Evolutionary conservation across 805 yeast species (phyloP).

Genomic region (Clavispora carvajalis): DNA sequence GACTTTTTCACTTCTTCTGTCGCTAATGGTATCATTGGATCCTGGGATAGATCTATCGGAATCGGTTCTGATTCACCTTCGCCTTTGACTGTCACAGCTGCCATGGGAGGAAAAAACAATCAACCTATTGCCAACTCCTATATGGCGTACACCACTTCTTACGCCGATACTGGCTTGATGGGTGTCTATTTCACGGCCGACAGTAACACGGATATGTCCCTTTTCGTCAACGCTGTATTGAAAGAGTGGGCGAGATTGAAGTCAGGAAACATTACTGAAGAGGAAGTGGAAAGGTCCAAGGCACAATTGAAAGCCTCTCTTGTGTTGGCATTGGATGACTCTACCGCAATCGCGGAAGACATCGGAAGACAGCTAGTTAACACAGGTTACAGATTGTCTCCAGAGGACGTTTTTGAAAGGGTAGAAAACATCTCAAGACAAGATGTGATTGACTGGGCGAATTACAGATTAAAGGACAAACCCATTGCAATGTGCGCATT

Average conservation of each 20-base stretch:
- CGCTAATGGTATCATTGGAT: slow-evolving; percentile 94
- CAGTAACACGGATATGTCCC: slow-evolving; percentile 57
- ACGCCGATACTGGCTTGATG: slow-evolving; percentile 97
- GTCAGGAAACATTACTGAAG: slow-evolving; percentile 68
- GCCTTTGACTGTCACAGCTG: slow-evolving; percentile 66
- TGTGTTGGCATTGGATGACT: slow-evolving; percentile 83
- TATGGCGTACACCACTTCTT: slow-evolving; percentile 95
- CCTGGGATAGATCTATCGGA: slow-evolving; percentile 94
- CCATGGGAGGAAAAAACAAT: slow-evolving; percentile 51
- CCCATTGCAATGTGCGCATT: slow-evolving; percentile 89
- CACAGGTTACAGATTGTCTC: slow-evolving; percentile 73
- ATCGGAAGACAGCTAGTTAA: slow-evolving; percentile 96
- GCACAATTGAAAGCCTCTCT: slow-evolving; percentile 92
- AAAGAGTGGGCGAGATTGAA: slow-evolving; percentile 88
- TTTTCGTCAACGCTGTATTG: slow-evolving; percentile 67
- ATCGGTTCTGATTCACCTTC: slow-evolving; percentile 81
- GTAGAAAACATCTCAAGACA: slow-evolving; percentile 73
- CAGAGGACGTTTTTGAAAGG: slow-evolving; percentile 67
- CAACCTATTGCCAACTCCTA: slow-evolving; percentile 84
- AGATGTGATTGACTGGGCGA: slow-evolving; percentile 87
- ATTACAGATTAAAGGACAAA: slow-evolving; percentile 66
- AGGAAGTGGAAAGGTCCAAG: slow-evolving; percentile 91
- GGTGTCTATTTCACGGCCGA: slow-evolving; percentile 91
- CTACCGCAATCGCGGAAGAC: slow-evolving; percentile 95
- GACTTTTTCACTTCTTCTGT: slow-evolving; percentile 94